These are phyloP conservation scores for Miscanthus lutarioriparius DNA, from an alignment of 176 grass and related monocot species.

Conservation along the genomic window DNA sequence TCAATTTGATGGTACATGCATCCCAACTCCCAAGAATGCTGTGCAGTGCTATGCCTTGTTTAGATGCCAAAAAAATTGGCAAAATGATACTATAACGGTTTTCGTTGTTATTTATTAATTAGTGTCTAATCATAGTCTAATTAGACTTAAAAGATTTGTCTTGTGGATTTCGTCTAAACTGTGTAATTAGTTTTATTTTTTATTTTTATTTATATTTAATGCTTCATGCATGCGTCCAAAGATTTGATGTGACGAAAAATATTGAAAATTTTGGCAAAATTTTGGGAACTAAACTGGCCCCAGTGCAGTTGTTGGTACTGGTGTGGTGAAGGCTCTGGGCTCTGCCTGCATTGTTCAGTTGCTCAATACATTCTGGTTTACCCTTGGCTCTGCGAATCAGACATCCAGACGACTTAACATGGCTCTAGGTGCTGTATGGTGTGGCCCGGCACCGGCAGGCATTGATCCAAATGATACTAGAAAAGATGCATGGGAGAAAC, in stretches of 20 bases:
- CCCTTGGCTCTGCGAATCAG: neutral
- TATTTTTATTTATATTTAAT: no score
- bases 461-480: conserved; percentile 45
- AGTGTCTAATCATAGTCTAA: no score
- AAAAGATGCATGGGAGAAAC: conserved; percentile 14
- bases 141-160: no score
- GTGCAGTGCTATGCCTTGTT: neutral
- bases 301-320: neutral
- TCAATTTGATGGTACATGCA: conserved; percentile 11
- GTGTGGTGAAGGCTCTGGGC: neutral
- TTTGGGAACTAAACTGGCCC: no score
- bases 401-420: conserved; percentile 54
- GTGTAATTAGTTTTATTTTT: no score
- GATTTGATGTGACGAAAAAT: no score
- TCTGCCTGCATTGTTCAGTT: neutral
- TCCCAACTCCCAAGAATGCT: conserved; percentile 52
- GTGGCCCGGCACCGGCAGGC: neutral
- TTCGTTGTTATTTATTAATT: no score
- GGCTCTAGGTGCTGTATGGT: conserved; percentile 32
- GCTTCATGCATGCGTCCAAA: no score
- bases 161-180: no score
- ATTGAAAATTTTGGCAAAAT: no score
- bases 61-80: no score
- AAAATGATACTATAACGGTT: no score
- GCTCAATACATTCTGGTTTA: neutral